These are phyloP conservation scores for Chaetomium strumarium DNA, from an alignment of 2,329 filamentous ascomycete species.

Conservation along the genomic window DNA sequence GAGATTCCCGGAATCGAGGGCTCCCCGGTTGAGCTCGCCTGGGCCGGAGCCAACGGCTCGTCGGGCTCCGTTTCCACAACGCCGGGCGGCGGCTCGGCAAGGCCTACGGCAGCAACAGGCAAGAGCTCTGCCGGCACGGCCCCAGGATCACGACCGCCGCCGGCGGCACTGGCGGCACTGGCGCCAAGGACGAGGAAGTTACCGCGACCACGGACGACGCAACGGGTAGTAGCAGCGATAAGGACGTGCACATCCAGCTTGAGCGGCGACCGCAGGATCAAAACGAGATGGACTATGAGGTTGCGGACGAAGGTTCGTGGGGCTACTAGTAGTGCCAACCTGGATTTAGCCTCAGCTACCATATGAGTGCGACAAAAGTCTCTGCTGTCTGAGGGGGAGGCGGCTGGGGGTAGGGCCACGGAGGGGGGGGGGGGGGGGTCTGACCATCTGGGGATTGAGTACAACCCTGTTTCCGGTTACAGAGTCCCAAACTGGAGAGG, in stretches of 20 bases:
- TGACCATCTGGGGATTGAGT: no score
- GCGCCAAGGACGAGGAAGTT: neutral
- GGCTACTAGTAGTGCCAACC: slow-evolving; percentile 23
- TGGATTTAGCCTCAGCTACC: no score
- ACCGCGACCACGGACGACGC: slow-evolving; percentile 13
- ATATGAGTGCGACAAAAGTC: no score
- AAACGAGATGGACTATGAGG: slow-evolving; percentile 48
- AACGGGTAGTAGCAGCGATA: slow-evolving; percentile 16
- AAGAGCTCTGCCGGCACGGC: neutral
- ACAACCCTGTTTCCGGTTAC: no score
- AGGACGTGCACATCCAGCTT: slow-evolving; percentile 24
- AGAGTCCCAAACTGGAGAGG: no score
- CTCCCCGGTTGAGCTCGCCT: slow-evolving; percentile 55
- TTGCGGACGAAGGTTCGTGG: slow-evolving; percentile 47
- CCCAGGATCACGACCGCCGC: neutral
- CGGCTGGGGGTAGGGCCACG: no score
- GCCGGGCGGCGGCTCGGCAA: neutral
- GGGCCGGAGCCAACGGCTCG: slow-evolving; percentile 39
- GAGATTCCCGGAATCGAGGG: slow-evolving; percentile 57
- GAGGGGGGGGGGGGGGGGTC: no score
- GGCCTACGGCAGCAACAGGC: neutral
- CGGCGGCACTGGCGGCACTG: neutral
- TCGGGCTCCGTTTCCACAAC: slow-evolving; percentile 14
- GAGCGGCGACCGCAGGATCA: slow-evolving; percentile 28
- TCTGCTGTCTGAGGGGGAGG: no score